These are phyloP conservation scores for Hericium erinaceus DNA, from an alignment of 768 basidiomycete genomes.

Conservation along the genomic window DNA sequence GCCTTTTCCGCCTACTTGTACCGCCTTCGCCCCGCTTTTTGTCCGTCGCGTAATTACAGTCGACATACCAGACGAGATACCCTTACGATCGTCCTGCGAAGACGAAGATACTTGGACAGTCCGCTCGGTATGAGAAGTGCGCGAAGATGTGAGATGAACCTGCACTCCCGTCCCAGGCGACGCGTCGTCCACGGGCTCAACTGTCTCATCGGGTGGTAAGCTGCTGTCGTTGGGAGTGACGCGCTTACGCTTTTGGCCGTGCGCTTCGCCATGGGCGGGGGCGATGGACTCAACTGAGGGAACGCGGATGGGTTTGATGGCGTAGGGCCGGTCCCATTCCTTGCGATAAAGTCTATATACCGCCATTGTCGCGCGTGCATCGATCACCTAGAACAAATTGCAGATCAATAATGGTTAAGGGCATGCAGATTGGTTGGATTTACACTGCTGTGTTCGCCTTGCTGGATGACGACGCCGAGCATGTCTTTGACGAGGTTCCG, in stretches of 20 bases:
- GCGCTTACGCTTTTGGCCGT: not conserved
- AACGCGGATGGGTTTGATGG: constrained; percentile 4
- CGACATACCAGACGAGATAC: constrained; percentile 13
- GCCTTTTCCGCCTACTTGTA: not conserved
- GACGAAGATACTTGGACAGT: not conserved
- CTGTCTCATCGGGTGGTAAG: not conserved
- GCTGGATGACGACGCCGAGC: constrained; percentile 71
- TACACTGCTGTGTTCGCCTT: constrained; percentile 87
- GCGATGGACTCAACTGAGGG: not conserved
- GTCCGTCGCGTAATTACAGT: constrained; percentile 3
- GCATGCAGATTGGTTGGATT: constrained; percentile 19
- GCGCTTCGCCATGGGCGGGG: constrained; percentile 6
- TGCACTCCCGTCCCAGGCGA: not conserved
- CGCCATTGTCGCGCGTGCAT: constrained; percentile 94
- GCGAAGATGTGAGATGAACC: not conserved
- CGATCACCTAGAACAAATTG: constrained; percentile 53
- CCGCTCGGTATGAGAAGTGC: not conserved
- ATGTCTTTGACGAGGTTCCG: constrained; percentile 75
- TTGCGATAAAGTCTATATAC: constrained; percentile 76
- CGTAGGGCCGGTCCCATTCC: constrained; percentile 54
- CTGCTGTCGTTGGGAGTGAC: not conserved
- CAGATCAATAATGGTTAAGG: not conserved
- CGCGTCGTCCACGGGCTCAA: not conserved
- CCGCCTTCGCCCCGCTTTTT: not conserved
- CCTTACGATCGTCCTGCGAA: not conserved